Percentiles rank a stretch among this genome's conserved stretches.
These are phyloP conservation scores for Chrysosporium keratinophilum DNA, from an alignment of 2,329 filamentous ascomycete species.

Conservation along the genomic window DNA sequence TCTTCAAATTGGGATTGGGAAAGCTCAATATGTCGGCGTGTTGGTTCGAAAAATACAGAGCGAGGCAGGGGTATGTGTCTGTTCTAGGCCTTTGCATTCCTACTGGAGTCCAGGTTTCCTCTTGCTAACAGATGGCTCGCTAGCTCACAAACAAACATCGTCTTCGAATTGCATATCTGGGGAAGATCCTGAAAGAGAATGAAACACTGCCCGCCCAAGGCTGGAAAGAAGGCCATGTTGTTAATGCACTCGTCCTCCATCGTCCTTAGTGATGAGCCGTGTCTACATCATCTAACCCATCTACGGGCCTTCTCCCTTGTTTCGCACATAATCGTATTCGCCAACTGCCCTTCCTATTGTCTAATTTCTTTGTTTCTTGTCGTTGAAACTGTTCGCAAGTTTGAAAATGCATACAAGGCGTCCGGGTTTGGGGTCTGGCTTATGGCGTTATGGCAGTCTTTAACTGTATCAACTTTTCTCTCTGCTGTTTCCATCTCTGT, in stretches of 20 bases:
- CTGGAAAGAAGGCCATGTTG: conserved; percentile 63
- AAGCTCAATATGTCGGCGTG: conserved; percentile 53
- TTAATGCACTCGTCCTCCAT: conserved; percentile 57
- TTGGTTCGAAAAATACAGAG: conserved; percentile 54
- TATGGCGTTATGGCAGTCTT: too few species aligned
- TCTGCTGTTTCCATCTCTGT: too few species aligned
- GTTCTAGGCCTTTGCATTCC: not conserved
- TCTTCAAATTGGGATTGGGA: conserved; percentile 47
- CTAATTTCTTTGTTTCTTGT: too few species aligned
- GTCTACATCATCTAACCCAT: not conserved
- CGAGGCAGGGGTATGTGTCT: conserved; percentile 49
- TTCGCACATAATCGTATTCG: not conserved
- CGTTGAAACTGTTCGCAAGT: too few species aligned
- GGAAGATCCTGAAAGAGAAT: conserved; percentile 64
- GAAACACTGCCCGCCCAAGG: conserved; percentile 56
- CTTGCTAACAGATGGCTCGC: not conserved
- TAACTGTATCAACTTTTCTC: too few species aligned
- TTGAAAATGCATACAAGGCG: too few species aligned
- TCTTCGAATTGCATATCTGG: conserved; percentile 68
- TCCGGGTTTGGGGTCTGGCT: too few species aligned
- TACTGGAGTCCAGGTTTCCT: not conserved
- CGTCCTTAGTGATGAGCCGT: not conserved
- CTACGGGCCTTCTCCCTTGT: not conserved
- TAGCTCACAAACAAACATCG: conserved; percentile 50
- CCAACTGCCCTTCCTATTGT: too few species aligned